Conservation (phyloP, 2,329 filamentous ascomycete species). For the Penicillium glabrum region DNA sequence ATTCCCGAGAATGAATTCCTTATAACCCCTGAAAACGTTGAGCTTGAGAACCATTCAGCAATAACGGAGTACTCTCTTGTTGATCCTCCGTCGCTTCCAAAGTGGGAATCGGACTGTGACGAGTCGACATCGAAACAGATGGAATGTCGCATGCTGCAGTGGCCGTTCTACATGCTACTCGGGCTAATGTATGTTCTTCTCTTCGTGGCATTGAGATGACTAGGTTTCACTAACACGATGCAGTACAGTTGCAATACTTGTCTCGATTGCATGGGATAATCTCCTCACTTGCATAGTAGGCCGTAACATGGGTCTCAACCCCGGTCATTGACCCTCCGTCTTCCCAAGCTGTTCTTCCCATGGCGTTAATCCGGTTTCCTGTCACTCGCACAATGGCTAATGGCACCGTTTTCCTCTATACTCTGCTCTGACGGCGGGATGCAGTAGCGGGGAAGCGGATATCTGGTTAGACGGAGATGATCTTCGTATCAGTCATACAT, state of each 20-base stretch:
- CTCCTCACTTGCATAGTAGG: not conserved
- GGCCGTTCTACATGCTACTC: not conserved
- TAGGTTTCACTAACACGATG: not conserved
- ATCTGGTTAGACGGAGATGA: slow-evolving; percentile 62
- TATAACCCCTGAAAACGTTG: too few species aligned
- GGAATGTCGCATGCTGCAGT: not conserved
- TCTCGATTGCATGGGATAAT: not conserved
- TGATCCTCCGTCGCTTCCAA: not conserved
- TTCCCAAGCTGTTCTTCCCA: slow-evolving; percentile 19
- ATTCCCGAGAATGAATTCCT: not conserved
- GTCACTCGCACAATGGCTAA: slow-evolving; percentile 72
- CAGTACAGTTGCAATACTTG: not conserved
- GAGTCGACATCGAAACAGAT: not conserved
- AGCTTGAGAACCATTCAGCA: too few species aligned
- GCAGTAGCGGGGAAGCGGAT: slow-evolving; percentile 67
- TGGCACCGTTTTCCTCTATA: slow-evolving; percentile 65
- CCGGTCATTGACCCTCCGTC: not conserved
- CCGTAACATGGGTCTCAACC: not conserved
- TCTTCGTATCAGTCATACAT: slow-evolving; percentile 65
- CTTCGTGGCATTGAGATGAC: too few species aligned
- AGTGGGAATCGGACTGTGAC: not conserved
- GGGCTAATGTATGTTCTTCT: not conserved
- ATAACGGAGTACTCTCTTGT: not conserved
- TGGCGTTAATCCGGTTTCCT: slow-evolving; percentile 54
- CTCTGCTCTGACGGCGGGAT: slow-evolving; percentile 60